These are phyloP conservation scores for Choanephora cucurbitarum DNA, from an alignment of 371 early-diverging fungal genomes.

Conservation along the genomic window DNA sequence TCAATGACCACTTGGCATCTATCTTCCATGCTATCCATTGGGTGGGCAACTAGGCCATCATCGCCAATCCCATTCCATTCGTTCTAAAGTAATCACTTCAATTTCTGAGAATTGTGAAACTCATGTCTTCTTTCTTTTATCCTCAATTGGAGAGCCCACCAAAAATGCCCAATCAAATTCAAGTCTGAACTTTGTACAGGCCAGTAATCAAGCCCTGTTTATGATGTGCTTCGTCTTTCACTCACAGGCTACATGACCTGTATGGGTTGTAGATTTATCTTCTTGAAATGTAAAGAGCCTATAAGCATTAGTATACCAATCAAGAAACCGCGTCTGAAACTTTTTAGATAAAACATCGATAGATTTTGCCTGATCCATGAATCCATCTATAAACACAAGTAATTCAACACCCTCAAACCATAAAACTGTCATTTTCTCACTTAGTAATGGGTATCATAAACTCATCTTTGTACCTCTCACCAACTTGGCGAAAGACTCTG, in stretches of 20 bases:
- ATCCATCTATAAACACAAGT: neutral
- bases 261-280: constrained; percentile 1
- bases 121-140: neutral
- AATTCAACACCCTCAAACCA: constrained; percentile 11
- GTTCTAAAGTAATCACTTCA: neutral
- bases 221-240: neutral
- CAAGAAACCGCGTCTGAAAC: constrained; percentile 1
- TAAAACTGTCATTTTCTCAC: neutral
- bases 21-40: neutral
- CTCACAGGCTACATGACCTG: too few species aligned
- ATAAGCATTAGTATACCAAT: neutral
- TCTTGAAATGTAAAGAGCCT: constrained; percentile 15
- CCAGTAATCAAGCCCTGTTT: constrained; percentile 13
- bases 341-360: neutral
- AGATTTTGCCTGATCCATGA: constrained; percentile 7
- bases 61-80: neutral
- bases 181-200: constrained; percentile 19
- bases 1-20: too few species aligned
- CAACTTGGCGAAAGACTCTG: neutral
- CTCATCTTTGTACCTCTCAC: neutral
- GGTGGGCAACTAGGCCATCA: neutral
- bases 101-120: neutral
- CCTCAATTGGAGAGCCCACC: neutral
- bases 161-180: constrained; percentile 18
- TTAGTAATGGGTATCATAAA: neutral